These are phyloP conservation scores for Leccinellum luteum DNA, from an alignment of 768 basidiomycete genomes.

Conservation along the genomic window DNA sequence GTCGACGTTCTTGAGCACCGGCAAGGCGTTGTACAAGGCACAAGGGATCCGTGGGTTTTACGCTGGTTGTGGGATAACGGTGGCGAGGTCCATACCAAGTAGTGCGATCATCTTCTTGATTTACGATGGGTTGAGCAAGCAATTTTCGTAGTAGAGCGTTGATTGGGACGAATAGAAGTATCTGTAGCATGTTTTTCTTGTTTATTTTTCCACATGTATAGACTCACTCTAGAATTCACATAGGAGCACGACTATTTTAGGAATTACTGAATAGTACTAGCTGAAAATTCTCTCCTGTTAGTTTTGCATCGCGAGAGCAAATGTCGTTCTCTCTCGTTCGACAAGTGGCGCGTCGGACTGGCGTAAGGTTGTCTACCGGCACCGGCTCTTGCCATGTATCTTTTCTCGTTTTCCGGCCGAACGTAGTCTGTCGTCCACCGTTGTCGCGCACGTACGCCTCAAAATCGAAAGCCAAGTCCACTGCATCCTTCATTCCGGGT, in stretches of 20 bases:
- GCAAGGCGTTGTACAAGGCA: conserved; percentile 64
- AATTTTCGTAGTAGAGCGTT: conserved; percentile 39
- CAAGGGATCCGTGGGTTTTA: conserved; percentile 85
- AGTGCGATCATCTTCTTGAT: conserved; percentile 92
- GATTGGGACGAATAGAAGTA: not conserved
- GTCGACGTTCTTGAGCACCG: conserved; percentile 55
- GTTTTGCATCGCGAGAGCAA: not conserved
- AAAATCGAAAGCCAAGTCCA: conserved; percentile 41
- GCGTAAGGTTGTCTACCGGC: not conserved
- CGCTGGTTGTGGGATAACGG: conserved; percentile 90
- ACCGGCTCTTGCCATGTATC: not conserved
- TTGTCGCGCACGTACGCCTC: conserved; percentile 26
- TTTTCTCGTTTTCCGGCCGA: not conserved
- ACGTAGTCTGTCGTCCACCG: not conserved
- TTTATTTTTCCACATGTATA: no score
- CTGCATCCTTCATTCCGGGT: conserved; percentile 61
- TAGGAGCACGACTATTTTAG: conserved; percentile 2
- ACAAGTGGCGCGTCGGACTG: conserved; percentile 6
- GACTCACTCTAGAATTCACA: not conserved
- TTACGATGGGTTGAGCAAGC: conserved; percentile 70
- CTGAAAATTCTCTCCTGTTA: not conserved
- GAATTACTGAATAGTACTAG: not conserved
- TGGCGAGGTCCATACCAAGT: conserved; percentile 79
- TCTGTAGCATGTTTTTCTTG: not conserved
- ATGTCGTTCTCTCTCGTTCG: conserved; percentile 10